phyloP scores from a whole-genome alignment of 768 basidiomycete species.

The Tremella fuciformis region DNA sequence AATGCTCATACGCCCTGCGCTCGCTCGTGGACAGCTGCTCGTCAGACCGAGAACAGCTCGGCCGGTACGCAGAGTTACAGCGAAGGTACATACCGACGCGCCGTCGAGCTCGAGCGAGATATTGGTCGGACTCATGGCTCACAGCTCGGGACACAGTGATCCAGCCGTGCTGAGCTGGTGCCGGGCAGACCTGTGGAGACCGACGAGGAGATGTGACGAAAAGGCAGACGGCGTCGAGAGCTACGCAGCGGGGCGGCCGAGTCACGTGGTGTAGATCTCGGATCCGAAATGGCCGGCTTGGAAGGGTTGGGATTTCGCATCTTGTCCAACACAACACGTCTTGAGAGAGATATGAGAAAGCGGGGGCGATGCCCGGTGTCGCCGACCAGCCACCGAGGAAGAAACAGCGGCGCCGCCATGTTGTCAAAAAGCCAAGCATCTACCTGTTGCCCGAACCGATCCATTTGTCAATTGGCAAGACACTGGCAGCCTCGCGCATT shows the following conservation, averaged over 20 bases:
- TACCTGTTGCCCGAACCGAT: slow-evolving; percentile 1
- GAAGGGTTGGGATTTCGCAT: no score
- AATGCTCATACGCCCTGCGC: slow-evolving; percentile 4
- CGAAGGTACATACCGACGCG: not conserved
- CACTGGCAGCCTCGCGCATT: not conserved
- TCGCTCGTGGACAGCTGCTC: not conserved
- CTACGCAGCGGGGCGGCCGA: not conserved
- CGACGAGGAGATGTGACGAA: not conserved
- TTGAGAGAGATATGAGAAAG: no score
- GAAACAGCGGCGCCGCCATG: not conserved
- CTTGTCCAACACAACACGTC: no score
- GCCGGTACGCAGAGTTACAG: not conserved
- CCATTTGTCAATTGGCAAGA: not conserved
- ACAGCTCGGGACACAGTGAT: not conserved
- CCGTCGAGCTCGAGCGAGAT: not conserved
- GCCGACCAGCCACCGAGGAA: not conserved
- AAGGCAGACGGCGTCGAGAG: not conserved
- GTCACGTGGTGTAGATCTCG: not conserved
- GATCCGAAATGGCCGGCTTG: not conserved
- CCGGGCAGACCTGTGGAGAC: no score
- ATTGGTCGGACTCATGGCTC: not conserved
- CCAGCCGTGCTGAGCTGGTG: no score
- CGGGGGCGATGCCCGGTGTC: no score
- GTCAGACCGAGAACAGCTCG: slow-evolving; percentile 3
- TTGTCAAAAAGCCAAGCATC: not conserved